Conservation (phyloP, 805 yeast species). For the Kregervanrija delftensis region DNA sequence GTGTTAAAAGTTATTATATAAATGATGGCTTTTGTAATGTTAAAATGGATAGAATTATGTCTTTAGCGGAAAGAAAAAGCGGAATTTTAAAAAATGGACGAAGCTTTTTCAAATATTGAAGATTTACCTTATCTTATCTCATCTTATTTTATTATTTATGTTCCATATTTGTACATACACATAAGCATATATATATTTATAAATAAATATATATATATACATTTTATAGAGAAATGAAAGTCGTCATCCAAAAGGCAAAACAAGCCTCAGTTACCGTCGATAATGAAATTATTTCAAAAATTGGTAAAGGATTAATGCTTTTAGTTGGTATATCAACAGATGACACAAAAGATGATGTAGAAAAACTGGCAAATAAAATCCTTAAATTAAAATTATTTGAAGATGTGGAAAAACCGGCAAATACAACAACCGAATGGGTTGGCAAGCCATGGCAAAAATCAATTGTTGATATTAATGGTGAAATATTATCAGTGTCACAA, state of each 20-base stretch:
- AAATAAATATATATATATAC: background rate
- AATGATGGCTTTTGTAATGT: slow-evolving; percentile 74
- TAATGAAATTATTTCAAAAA: slow-evolving; percentile 60
- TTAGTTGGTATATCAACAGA: slow-evolving; percentile 78
- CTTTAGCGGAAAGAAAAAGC: slow-evolving; percentile 62
- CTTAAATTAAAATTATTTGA: slow-evolving; percentile 68
- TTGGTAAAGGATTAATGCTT: slow-evolving; percentile 67
- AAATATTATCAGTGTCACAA: slow-evolving; percentile 83
- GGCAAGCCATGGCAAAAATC: slow-evolving; percentile 74
- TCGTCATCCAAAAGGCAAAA: slow-evolving; percentile 85
- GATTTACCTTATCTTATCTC: background rate
- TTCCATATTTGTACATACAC: background rate
- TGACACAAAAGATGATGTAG: slow-evolving; percentile 72
- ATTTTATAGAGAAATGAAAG: slow-evolving; percentile 49
- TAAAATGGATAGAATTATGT: slow-evolving; percentile 82
- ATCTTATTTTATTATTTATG: background rate
- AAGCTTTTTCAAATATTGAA: slow-evolving; percentile 19
- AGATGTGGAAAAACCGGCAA: slow-evolving; percentile 30
- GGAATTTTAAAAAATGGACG: slow-evolving; percentile 65
- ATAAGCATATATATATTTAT: background rate
- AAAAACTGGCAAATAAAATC: slow-evolving; percentile 60
- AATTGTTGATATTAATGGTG: slow-evolving; percentile 58
- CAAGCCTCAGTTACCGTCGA: slow-evolving; percentile 87
- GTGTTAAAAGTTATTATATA: slow-evolving; percentile 43
- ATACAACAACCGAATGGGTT: slow-evolving; percentile 43